Evolutionary conservation across 225 moss, liverwort and hornwort species (phyloP), one percentile per base, ranked within the genome.

Genomic region (Physcomitrellopsis africana): DNA sequence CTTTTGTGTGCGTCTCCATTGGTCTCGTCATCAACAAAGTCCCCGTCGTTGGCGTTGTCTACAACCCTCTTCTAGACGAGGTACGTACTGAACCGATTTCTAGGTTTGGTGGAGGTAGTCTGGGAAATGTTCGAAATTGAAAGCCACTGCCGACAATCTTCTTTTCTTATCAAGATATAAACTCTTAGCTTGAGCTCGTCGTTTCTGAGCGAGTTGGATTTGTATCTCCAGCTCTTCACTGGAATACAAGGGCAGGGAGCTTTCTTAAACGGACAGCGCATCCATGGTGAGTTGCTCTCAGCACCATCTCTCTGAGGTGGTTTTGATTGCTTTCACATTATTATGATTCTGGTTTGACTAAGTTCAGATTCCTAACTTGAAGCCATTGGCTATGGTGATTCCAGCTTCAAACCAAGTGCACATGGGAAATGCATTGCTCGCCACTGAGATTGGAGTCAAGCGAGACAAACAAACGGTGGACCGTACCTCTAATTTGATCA

Each of bases 1-100:
- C 99, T 1, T 99, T 95, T 27, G 99, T 99, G 26, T 95, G 99
- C 48, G 99, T 99, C 15, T 93, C 92, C 16, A 91, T 95, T 7
- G 95, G 86, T 37, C 89, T 99, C 0, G 82, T 91, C 48, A 75
- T 99, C 62, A 82, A 86, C 81, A 92, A 87, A 81, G 81, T 87
- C 3, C 89, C 91, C 0, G 81, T 77, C 3, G 88, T 95, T 7
- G 95, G 99, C 8, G 95, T 95, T 0, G 95, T 99, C 0, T 99
- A 82, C 85, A 99, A 95, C 66, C 99, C 99, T 0, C 87, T 99
- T 20, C 63, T 88, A 29, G 71, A 86, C 1, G 99, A 99, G 89
- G 89, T 91, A 88, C 16, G 10, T n/a, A 18, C 47, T 56, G 49
- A 11, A 49, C 1, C 10, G 3, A 49, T 49, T 49, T 49, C 4